Evolutionary conservation across 2,329 filamentous ascomycete genomes (phyloP).

Genomic region (Shiraia sp.): DNA sequence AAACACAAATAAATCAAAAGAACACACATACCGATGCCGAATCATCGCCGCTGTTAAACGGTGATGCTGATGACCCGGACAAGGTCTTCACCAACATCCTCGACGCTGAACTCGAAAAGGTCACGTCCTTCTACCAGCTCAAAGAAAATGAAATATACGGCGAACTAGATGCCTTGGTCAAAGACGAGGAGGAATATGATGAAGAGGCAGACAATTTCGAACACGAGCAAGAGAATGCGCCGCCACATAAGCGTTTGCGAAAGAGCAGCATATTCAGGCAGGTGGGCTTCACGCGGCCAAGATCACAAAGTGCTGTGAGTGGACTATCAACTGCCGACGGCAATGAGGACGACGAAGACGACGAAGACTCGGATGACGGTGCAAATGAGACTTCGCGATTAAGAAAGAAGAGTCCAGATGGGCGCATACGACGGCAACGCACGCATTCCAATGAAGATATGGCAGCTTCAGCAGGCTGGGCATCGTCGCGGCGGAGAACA

Average conservation of each 20-base stretch:
- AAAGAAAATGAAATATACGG: constrained; percentile 88
- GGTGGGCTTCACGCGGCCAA: constrained; percentile 49
- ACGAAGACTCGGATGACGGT: constrained; percentile 62
- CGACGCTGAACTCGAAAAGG: constrained; percentile 90
- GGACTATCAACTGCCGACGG: constrained; percentile 43
- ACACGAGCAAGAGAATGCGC: constrained; percentile 43
- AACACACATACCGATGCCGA: constrained; percentile 70
- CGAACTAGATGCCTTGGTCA: constrained; percentile 76
- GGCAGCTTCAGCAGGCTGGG: constrained; percentile 64
- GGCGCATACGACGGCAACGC: constrained; percentile 26
- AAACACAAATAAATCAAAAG: constrained; percentile 75
- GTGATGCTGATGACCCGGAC: constrained; percentile 70
- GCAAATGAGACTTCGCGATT: constrained; percentile 54
- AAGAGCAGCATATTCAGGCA: constrained; percentile 59
- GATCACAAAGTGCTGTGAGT: constrained; percentile 51
- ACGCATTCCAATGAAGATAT: constrained; percentile 54
- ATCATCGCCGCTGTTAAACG: constrained; percentile 77
- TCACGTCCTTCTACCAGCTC: constrained; percentile 83
- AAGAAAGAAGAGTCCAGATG: constrained; percentile 45
- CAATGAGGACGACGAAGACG: constrained; percentile 58
- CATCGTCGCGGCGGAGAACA: constrained; percentile 60
- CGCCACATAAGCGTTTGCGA: constrained; percentile 45
- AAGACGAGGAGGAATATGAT: constrained; percentile 72
- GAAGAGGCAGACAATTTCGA: constrained; percentile 53
- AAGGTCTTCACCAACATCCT: constrained; percentile 79